Evolutionary conservation across 768 basidiomycete genomes (phyloP).

Genomic region (Kwoniella pini): DNA sequence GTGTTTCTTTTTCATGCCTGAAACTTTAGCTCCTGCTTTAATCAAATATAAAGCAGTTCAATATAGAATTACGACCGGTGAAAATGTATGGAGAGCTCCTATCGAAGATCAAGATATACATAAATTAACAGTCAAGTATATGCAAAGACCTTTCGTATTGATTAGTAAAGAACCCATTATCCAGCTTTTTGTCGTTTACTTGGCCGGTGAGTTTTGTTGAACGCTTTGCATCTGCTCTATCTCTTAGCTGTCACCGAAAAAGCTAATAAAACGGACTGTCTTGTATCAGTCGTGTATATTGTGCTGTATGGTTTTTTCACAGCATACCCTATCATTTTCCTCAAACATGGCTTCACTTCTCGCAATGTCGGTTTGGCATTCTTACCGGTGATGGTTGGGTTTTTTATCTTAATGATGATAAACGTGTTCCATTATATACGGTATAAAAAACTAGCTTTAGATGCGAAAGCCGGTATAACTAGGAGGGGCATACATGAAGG

Average conservation of each 20-base stretch:
- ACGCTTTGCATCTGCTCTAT: neutral
- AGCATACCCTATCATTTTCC: constrained; percentile 32
- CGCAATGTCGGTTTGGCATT: constrained; percentile 27
- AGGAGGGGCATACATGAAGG: constrained; percentile 32
- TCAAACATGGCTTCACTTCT: constrained; percentile 18
- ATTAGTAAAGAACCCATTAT: constrained; percentile 31
- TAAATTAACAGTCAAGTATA: constrained; percentile 22
- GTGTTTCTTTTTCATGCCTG: constrained; percentile 31
- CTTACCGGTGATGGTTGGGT: constrained; percentile 33
- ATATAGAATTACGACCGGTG: constrained; percentile 20
- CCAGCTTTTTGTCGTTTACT: constrained; percentile 31
- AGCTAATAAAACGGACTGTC: neutral
- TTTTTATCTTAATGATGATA: constrained; percentile 21
- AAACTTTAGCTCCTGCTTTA: constrained; percentile 24
- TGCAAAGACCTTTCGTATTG: constrained; percentile 33
- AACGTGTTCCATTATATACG: constrained; percentile 20
- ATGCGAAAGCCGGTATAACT: constrained; percentile 25
- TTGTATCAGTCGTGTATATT: constrained; percentile 28
- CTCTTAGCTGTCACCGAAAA: neutral
- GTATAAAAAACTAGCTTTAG: constrained; percentile 21
- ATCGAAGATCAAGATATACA: constrained; percentile 32
- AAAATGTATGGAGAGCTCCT: constrained; percentile 26
- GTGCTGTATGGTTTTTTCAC: constrained; percentile 31
- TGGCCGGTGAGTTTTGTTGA: constrained; percentile 20
- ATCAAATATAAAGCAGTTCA: constrained; percentile 34